A percentile compares a stretch with the other conserved stretches of the same genome.
Evolutionary conservation across 2,329 filamentous ascomycete genomes (phyloP).

Genomic region (Penicillium fuscoglaucum): DNA sequence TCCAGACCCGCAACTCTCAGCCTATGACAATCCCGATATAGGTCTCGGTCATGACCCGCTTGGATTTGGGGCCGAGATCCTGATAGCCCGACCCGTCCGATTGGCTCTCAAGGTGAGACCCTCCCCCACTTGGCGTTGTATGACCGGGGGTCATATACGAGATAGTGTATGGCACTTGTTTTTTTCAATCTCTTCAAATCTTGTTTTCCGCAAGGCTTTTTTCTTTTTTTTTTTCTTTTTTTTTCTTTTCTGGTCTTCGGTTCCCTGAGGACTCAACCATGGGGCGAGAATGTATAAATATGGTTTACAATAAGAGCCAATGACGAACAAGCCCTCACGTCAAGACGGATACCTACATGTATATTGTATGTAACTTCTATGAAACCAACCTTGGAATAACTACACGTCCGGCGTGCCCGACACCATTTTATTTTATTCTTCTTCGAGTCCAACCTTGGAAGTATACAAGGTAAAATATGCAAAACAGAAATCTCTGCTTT

Average conservation of each 20-base stretch:
- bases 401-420: not conserved
- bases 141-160: not conserved
- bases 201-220: not conserved
- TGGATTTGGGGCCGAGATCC: not conserved
- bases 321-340: not conserved
- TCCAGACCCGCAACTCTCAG: not conserved
- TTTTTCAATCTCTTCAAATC: not conserved
- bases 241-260: not conserved
- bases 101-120: not conserved
- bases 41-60: not conserved
- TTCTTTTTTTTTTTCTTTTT: not conserved
- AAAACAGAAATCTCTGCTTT: not conserved
- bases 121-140: not conserved
- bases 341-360: not conserved
- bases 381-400: not conserved
- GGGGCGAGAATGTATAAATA: not conserved
- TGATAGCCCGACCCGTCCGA: not conserved
- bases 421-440: not conserved
- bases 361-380: too few relatives aligned
- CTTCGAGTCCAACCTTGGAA: not conserved
- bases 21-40: slow-evolving; percentile 4
- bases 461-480: not conserved
- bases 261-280: not conserved
- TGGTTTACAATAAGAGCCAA: not conserved
- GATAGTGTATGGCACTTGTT: not conserved